Base-by-base conservation (phyloP, 176 grass and related monocot species). In the Thinopyrum elongatum region DNA sequence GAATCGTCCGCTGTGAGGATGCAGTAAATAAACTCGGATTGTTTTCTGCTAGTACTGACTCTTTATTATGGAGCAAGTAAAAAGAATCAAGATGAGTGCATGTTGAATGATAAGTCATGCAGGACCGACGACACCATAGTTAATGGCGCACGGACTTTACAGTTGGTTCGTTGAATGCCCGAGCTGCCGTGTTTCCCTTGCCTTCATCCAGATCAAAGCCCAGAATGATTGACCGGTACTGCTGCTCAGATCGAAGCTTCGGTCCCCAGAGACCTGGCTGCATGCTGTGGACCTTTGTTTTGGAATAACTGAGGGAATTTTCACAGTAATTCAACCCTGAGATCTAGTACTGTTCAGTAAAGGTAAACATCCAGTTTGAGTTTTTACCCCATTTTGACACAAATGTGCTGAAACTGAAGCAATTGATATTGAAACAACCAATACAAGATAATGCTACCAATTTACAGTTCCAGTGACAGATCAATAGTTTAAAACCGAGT, bases 71-170 rank as follows among this genome's bases (percentile, higher is more conserved):
- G 58, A 70, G 72, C 71, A 64, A 74, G 13, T 10, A 39, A 46
- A 13, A 53, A 53, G 13, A 25, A 64, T 57, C 64, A 73, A 46
- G 69, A 58, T 74, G 76, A 76, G 42, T 85, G 73, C 74, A 49
- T 42, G 25, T 35, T 16, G 2, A 41, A 36, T 68, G 82, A 33
- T 21, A 7, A 6, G 17, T 1, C 47, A 34, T 85, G 29, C 44
- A 83, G 82, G 77, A 80, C 77, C 83, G 85, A 70, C 76, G 85
- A 79, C 76, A 89, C 26, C 51, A 62, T 82, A 94, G 84, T 97
- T 84, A 90, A 94, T 94, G 85, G 80, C 80, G 76, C 86, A 91
- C 79, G 83, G 89, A 89, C 89, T 89, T 89, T 44, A 92, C 87
- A 87, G 92, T 92, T 92, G 90, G 49, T 94, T 46, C 65, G 92